A percentile compares a stretch with the other conserved stretches of the same genome.
phyloP scores from a whole-genome alignment of 2,329 filamentous ascomycete species.

The Fusarium citri region DNA sequence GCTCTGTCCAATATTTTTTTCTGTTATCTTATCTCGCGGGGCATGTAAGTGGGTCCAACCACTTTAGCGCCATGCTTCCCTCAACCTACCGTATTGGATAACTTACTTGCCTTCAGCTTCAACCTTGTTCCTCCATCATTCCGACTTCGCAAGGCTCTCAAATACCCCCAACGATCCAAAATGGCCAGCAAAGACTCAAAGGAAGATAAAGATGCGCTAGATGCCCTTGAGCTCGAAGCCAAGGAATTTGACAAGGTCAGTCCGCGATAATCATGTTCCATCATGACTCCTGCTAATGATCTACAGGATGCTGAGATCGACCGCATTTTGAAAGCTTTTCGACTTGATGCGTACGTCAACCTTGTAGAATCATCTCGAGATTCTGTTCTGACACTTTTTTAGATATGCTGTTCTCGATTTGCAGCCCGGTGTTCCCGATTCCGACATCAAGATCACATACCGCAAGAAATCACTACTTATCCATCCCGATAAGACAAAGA shows the following conservation, averaged over 20 bases:
- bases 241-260: conserved; percentile 91
- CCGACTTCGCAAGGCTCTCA: background rate
- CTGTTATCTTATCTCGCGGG: conserved; percentile 56
- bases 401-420: conserved; percentile 95
- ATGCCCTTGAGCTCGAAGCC: conserved; percentile 83
- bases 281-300: conserved; percentile 33
- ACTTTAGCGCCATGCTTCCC: background rate
- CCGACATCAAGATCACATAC: conserved; percentile 94
- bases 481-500: conserved; percentile 97
- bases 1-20: conserved; percentile 50
- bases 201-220: conserved; percentile 80
- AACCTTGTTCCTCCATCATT: conserved; percentile 12
- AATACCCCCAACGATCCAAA: conserved; percentile 2
- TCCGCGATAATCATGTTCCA: conserved; percentile 34
- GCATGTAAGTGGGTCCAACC: conserved; percentile 41
- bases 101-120: conserved; percentile 14
- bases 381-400: conserved; percentile 12
- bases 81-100: conserved; percentile 15
- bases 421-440: conserved; percentile 93
- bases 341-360: conserved; percentile 68
- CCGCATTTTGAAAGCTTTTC: conserved; percentile 91
- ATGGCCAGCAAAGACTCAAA: conserved; percentile 56
- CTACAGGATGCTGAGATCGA: conserved; percentile 91
- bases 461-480: conserved; percentile 99
- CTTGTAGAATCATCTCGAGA: background rate